Evolutionary conservation across 2,329 filamentous ascomycete species (phyloP).

Genomic region (Fonsecaea pedrosoi): DNA sequence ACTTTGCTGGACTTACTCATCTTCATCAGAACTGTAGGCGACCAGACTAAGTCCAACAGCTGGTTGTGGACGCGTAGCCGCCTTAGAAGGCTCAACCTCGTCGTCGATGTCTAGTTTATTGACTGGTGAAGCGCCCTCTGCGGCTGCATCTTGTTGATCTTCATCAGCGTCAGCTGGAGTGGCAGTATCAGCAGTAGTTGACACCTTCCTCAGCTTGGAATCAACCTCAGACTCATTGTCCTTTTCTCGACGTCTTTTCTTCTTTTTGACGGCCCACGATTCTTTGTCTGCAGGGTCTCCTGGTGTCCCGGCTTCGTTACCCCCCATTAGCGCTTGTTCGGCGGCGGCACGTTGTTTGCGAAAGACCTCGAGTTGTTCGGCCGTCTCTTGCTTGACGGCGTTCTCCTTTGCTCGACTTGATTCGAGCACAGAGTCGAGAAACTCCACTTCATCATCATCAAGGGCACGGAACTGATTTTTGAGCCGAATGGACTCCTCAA

Average conservation of each 20-base stretch:
- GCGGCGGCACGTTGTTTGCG: slow-evolving; percentile 65
- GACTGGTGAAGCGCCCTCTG: neutral
- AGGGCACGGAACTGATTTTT: slow-evolving; percentile 60
- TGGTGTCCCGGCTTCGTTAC: slow-evolving; percentile 3
- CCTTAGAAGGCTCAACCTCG: slow-evolving; percentile 1
- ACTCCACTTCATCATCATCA: slow-evolving; percentile 60
- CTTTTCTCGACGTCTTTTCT: slow-evolving; percentile 61
- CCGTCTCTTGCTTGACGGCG: slow-evolving; percentile 64
- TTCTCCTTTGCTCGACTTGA: slow-evolving; percentile 63
- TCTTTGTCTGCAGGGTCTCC: slow-evolving; percentile 39
- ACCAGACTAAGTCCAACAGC: slow-evolving; percentile 45
- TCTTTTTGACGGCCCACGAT: slow-evolving; percentile 57
- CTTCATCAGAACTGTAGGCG: slow-evolving; percentile 51
- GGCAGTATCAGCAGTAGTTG: slow-evolving; percentile 39
- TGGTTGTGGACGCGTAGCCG: slow-evolving; percentile 21
- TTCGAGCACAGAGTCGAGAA: slow-evolving; percentile 63
- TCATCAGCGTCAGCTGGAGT: neutral
- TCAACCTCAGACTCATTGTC: slow-evolving; percentile 49
- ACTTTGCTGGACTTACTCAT: slow-evolving; percentile 37
- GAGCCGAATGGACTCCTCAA: slow-evolving; percentile 57
- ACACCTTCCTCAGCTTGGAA: slow-evolving; percentile 53
- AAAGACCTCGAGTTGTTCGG: slow-evolving; percentile 65
- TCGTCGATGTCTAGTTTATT: slow-evolving; percentile 3
- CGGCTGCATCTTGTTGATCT: neutral
- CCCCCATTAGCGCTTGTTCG: slow-evolving; percentile 51